Evolutionary conservation across 148 eudicot genomes (phyloP).

Genomic region (Cornus florida): DNA sequence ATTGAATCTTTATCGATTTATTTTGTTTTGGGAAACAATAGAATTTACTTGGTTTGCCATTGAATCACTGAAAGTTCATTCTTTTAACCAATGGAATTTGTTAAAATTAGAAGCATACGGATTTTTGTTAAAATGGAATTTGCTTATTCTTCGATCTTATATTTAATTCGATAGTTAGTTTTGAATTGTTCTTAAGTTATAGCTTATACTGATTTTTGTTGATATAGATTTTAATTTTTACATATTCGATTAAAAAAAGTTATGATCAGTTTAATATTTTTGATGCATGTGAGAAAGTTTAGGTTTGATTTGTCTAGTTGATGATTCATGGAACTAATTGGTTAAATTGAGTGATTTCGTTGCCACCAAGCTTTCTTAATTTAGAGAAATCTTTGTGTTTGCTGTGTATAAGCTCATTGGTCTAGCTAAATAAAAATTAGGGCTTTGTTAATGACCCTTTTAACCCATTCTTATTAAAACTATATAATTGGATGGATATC

Average conservation of each 20-base stretch:
- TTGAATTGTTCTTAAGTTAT: neutral
- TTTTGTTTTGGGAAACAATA: neutral
- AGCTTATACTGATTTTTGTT: neutral
- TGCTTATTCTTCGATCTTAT: neutral
- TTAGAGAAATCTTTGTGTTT: slow-evolving; percentile 1
- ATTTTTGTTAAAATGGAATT: too few species aligned
- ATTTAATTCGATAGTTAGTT: neutral
- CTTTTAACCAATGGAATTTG: too few species aligned
- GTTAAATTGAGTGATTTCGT: slow-evolving; percentile 7
- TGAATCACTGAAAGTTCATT: too few species aligned
- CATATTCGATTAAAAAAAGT: too few species aligned
- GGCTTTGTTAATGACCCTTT: slow-evolving; percentile 14
- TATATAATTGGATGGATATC: too few species aligned
- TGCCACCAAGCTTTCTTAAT: neutral
- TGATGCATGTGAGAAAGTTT: neutral
- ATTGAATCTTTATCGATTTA: neutral
- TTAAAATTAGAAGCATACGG: neutral
- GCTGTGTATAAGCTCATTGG: neutral
- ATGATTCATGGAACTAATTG: neutral
- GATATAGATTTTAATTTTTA: neutral
- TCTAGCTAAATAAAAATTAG: slow-evolving; percentile 5
- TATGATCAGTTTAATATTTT: slow-evolving; percentile 5
- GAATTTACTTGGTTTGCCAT: too few species aligned
- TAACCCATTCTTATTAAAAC: too few species aligned
- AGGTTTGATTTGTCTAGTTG: slow-evolving; percentile 5